phyloP scores from a whole-genome alignment of 1,284 basidiomycete species.

The Porodaedalea pini region DNA sequence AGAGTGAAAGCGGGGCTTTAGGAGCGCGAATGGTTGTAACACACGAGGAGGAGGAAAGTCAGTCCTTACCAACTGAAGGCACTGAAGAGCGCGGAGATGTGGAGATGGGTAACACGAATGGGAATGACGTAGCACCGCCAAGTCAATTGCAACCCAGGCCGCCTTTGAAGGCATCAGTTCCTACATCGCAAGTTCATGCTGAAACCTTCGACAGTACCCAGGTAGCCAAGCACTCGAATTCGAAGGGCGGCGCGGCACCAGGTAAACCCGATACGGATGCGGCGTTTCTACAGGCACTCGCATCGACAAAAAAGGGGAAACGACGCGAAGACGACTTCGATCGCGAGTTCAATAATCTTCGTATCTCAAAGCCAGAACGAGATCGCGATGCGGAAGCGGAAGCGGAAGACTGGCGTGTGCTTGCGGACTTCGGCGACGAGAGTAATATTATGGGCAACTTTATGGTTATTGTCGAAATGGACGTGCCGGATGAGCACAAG shows the following conservation, averaged over 20 bases:
- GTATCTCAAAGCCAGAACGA: conserved; percentile 68
- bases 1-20: conserved; percentile 21
- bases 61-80: conserved; percentile 12
- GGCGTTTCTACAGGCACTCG: conserved; percentile 68
- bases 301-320: conserved; percentile 70
- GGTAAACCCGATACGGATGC: conserved; percentile 62
- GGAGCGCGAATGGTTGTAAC: conserved; percentile 35
- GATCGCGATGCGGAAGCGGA: conserved; percentile 34
- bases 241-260: conserved; percentile 37
- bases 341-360: conserved; percentile 79
- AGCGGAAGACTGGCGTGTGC: conserved; percentile 57
- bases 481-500: conserved; percentile 38
- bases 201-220: conserved; percentile 7
- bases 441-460: conserved; percentile 73
- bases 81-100: conserved; percentile 32
- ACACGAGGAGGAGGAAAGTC: conserved; percentile 51
- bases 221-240: neutral
- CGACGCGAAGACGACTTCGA: conserved; percentile 72
- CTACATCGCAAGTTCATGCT: neutral
- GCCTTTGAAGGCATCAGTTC: conserved; percentile 19
- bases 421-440: conserved; percentile 75
- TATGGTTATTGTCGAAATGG: conserved; percentile 77
- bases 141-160: conserved; percentile 7
- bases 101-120: conserved; percentile 37
- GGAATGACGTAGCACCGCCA: conserved; percentile 18